Evolutionary conservation across 148 eudicot genomes (phyloP).

Genomic region (Cornus kousa): DNA sequence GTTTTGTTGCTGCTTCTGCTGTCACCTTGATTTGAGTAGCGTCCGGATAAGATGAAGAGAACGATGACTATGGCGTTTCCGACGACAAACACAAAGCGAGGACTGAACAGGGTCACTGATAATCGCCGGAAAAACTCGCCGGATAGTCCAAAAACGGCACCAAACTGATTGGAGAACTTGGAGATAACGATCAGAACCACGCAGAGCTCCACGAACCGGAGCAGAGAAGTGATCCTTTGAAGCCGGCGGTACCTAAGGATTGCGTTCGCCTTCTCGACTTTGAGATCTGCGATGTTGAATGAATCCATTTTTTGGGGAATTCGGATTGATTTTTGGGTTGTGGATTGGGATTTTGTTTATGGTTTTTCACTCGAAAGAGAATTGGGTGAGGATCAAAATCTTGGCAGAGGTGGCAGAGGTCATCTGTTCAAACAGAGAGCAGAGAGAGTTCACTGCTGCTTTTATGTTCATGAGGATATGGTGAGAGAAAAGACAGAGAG

Average conservation of each 20-base stretch:
- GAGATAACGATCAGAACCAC: constrained; percentile 51
- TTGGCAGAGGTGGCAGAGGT: constrained; percentile 11
- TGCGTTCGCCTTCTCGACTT: constrained; percentile 56
- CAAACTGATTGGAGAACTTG: constrained; percentile 30
- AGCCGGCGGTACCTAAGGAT: constrained; percentile 40
- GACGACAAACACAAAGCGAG: constrained; percentile 65
- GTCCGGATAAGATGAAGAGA: constrained; percentile 51
- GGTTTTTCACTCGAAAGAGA: constrained; percentile 30
- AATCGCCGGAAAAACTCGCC: constrained; percentile 39
- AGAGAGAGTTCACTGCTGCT: neutral
- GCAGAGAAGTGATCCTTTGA: constrained; percentile 45
- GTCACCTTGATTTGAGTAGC: neutral
- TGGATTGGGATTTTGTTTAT: neutral
- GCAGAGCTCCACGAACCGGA: constrained; percentile 60
- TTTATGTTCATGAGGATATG: neutral
- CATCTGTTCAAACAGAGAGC: neutral
- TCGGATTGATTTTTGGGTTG: neutral
- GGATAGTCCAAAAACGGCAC: constrained; percentile 37
- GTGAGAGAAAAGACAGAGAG: neutral
- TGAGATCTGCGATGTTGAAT: constrained; percentile 36
- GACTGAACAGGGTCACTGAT: constrained; percentile 38
- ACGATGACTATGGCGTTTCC: constrained; percentile 66
- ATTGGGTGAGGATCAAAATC: neutral
- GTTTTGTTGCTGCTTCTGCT: neutral
- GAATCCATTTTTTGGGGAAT: constrained; percentile 47